Evolutionary conservation across 768 basidiomycete genomes (phyloP).

Genomic region (Ramaria sp.): DNA sequence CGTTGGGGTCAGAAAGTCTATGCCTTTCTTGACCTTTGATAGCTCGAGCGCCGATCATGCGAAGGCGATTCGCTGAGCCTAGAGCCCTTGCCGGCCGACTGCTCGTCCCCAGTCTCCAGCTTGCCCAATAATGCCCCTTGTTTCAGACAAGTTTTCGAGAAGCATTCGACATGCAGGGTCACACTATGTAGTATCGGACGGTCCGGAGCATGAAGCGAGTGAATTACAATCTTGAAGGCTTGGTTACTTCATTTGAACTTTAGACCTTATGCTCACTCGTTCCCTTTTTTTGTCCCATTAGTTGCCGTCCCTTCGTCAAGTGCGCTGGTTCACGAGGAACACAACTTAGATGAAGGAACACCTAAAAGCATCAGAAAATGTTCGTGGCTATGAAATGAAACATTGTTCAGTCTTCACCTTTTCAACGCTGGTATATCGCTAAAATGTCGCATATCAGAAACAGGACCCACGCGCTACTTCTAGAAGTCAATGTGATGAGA

Average conservation of each 20-base stretch:
- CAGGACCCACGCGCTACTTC: neutral
- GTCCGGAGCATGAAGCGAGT: neutral
- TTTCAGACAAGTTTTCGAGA: neutral
- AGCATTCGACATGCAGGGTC: neutral
- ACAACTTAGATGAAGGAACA: too few relatives aligned
- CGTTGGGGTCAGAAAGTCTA: too few relatives aligned
- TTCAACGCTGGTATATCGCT: neutral
- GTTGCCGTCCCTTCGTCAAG: too few relatives aligned
- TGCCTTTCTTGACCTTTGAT: neutral
- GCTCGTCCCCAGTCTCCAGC: neutral
- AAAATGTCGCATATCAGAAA: neutral
- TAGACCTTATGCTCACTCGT: too few relatives aligned
- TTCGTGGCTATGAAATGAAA: neutral
- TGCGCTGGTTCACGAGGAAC: too few relatives aligned
- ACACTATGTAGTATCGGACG: neutral
- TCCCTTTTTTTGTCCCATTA: too few relatives aligned
- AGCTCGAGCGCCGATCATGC: neutral
- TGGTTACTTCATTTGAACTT: too few relatives aligned
- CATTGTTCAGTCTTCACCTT: neutral
- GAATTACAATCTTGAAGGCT: neutral
- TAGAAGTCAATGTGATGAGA: constrained; percentile 1
- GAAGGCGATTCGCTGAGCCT: neutral
- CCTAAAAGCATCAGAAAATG: too few relatives aligned
- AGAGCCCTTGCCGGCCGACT: neutral
- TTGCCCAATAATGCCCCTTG: neutral